Base-by-base conservation (phyloP, 805 yeast species). In the Candida wancherniae region DNA sequence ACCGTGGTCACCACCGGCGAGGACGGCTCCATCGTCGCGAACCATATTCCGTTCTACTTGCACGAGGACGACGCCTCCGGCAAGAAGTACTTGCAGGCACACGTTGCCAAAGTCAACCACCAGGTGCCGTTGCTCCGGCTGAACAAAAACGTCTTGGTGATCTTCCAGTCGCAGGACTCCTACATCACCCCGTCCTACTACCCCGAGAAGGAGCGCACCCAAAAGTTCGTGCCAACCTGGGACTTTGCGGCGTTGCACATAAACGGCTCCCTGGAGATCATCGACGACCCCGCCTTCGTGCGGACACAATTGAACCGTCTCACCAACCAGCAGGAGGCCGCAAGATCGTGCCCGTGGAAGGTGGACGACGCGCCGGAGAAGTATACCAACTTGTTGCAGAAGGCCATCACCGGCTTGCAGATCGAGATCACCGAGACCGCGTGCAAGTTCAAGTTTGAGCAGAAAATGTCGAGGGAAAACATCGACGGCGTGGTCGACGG, bases 191-290 rank as follows among this genome's bases (percentile, higher is more conserved):
- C 85, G 2, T 51, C 66, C 10, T 78, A 77, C 68, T 79, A 79
- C 45, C 71, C 75, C 6, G 61, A 67, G 13, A 77, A 78, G 55
- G 55, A 64, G 27, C 63, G 62, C 28, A 72, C 79, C 19, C 79
- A 75, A 39, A 77, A 75, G 47, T 66, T 63, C 24, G 84, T 77
- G n/a, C 83, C 84, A 11, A 78, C 84, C 1, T 79, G 84, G 84
- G 78, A 74, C 49, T 77, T 69, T 53, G 75, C 72, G 2, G 55
- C 72, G 4, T 76, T 71, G 19, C 83, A 79, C 45, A 58, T 70
- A 24, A 58, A 69, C 34, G 84, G 84, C 3, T 65, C 51, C 17
- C 66, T 79, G 7, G 57, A 38, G 15, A 48, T 73, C 10, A 50
- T 63, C 13, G 75, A 70, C 30, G 70, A 68, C 29, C 47, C 51